Conservation (phyloP, 1,139 yeast genomes). For the Sugiyamaella sp. region DNA sequence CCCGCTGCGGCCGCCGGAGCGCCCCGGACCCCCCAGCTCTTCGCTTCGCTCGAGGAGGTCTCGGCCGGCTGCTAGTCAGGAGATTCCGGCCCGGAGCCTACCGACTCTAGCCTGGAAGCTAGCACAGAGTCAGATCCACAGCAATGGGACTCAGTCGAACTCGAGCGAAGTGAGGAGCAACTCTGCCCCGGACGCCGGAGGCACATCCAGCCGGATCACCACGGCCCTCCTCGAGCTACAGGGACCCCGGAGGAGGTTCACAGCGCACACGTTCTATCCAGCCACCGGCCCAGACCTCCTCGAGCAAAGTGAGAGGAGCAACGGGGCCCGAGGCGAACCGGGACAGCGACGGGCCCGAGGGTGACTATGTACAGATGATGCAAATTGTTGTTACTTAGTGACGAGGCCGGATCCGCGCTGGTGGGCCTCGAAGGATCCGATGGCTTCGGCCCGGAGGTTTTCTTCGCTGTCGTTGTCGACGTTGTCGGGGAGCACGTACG, state of each 20-base stretch:
- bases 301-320: background rate
- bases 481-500: constrained; percentile 36
- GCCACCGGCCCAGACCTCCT: background rate
- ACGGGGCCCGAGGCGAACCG: background rate
- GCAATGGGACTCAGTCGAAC: background rate
- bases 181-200: background rate
- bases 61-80: too few species aligned
- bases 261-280: background rate
- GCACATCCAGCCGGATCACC: background rate
- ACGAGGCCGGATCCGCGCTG: background rate
- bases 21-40: too few species aligned
- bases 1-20: too few species aligned
- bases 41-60: too few species aligned
- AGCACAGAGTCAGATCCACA: background rate
- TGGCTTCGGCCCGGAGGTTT: constrained; percentile 12
- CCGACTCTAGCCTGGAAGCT: background rate
- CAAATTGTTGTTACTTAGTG: background rate
- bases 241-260: background rate
- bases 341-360: background rate
- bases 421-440: constrained; percentile 5
- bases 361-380: background rate
- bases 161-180: background rate
- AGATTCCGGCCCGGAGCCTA: too few species aligned
- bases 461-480: constrained; percentile 38
- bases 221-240: too few species aligned